Evolutionary conservation across 352 stramenopile species (phyloP).

Genomic region (Globisporangium okanoganense): DNA sequence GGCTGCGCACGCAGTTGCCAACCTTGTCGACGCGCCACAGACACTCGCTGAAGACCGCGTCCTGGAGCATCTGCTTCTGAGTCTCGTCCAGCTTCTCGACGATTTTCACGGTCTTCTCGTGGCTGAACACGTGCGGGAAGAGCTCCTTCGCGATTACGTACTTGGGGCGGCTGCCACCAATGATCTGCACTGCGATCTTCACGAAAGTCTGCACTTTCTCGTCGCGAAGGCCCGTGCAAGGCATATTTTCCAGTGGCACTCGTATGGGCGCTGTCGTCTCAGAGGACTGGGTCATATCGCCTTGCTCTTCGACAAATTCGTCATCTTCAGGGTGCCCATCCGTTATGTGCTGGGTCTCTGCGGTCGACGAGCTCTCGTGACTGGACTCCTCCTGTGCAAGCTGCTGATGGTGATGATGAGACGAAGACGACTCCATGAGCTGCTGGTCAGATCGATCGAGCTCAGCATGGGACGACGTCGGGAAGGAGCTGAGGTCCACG

Average conservation of each 20-base stretch:
- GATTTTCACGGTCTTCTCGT: slow-evolving; percentile 62
- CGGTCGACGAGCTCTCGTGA: slow-evolving; percentile 1
- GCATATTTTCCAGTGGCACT: slow-evolving; percentile 16
- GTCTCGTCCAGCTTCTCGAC: slow-evolving; percentile 44
- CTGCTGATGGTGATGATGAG: neutral
- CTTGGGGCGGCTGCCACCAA: slow-evolving; percentile 68
- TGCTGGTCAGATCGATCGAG: neutral
- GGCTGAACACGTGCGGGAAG: slow-evolving; percentile 55
- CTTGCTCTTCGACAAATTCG: slow-evolving; percentile 7
- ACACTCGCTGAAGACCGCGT: slow-evolving; percentile 76
- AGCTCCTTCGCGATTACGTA: slow-evolving; percentile 81
- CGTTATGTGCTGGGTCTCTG: slow-evolving; percentile 11
- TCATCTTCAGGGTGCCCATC: slow-evolving; percentile 10
- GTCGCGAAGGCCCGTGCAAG: slow-evolving; percentile 58
- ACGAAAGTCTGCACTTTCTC: slow-evolving; percentile 66
- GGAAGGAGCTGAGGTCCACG: slow-evolving; percentile 46
- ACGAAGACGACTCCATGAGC: neutral
- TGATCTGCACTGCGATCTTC: slow-evolving; percentile 54
- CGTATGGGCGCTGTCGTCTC: neutral
- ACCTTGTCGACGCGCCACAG: slow-evolving; percentile 78
- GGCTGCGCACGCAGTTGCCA: slow-evolving; percentile 67
- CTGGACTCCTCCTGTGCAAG: neutral
- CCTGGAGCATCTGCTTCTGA: slow-evolving; percentile 55
- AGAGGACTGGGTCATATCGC: slow-evolving; percentile 10
- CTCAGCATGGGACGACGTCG: slow-evolving; percentile 9